phyloP scores from a whole-genome alignment of 441 rosid species.

The Bruguiera hainesii region DNA sequence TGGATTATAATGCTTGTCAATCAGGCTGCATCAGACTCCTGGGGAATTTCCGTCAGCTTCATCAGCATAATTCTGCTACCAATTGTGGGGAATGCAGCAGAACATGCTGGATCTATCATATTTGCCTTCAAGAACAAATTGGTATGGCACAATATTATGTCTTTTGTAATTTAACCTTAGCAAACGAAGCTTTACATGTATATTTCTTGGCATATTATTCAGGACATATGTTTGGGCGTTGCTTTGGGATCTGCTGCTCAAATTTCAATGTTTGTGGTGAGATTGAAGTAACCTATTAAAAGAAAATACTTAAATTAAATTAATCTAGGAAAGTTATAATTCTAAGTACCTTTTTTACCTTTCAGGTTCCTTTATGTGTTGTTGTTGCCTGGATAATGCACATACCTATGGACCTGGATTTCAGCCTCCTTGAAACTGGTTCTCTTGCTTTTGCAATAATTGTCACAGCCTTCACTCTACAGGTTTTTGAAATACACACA shows the following conservation, averaged over 20 bases:
- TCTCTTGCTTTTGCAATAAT: slow-evolving; percentile 69
- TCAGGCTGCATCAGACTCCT: slow-evolving; percentile 80
- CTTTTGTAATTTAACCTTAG: not conserved
- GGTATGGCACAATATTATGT: slow-evolving; percentile 53
- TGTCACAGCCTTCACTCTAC: slow-evolving; percentile 74
- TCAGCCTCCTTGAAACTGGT: slow-evolving; percentile 76
- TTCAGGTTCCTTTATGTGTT: slow-evolving; percentile 63
- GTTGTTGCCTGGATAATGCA: slow-evolving; percentile 73
- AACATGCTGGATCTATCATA: slow-evolving; percentile 91
- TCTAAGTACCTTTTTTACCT: not conserved
- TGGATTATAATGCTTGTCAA: slow-evolving; percentile 2
- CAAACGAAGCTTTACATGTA: not conserved
- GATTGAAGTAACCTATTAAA: slow-evolving; percentile 8
- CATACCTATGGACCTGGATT: slow-evolving; percentile 78
- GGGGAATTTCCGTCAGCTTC: slow-evolving; percentile 89
- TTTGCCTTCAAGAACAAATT: slow-evolving; percentile 88
- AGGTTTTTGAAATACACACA: slow-evolving; percentile 35
- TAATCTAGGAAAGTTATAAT: slow-evolving; percentile 38
- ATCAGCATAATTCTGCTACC: slow-evolving; percentile 82
- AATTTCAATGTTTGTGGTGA: slow-evolving; percentile 79
- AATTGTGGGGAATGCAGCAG: slow-evolving; percentile 93
- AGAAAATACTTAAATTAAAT: slow-evolving; percentile 38
- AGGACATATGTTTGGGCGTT: slow-evolving; percentile 87
- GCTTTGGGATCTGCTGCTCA: slow-evolving; percentile 91
- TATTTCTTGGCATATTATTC: slow-evolving; percentile 14